Conservation (phyloP, 768 basidiomycete genomes). For the Butyriboletus loyo region DNA sequence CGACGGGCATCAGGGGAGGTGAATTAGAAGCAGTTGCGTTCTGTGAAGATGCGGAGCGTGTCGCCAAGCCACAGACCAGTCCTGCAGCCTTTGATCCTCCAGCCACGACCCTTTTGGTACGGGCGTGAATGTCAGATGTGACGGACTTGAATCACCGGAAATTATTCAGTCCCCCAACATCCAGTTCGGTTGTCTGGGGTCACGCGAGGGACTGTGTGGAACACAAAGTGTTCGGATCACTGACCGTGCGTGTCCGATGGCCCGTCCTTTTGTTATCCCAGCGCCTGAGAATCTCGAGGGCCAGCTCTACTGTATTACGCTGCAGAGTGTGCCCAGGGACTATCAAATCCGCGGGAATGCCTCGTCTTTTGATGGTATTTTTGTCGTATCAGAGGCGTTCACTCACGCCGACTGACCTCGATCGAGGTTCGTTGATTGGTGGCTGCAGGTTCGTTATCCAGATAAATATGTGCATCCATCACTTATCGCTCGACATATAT, state of each 20-base stretch:
- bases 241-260: constrained; percentile 8
- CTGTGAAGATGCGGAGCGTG: constrained; percentile 14
- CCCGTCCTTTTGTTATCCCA: background rate
- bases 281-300: constrained; percentile 10
- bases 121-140: constrained; percentile 2
- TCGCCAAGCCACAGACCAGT: constrained; percentile 7
- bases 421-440: constrained; percentile 8
- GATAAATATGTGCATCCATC: background rate
- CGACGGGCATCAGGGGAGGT: constrained; percentile 31
- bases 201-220: constrained; percentile 16
- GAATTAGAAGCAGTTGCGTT: constrained; percentile 23
- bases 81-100: constrained; percentile 22
- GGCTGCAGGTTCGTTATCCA: background rate
- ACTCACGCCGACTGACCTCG: background rate
- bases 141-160: constrained; percentile 16
- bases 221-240: background rate
- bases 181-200: constrained; percentile 19
- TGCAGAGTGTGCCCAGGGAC: constrained; percentile 3
- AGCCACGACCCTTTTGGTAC: constrained; percentile 19
- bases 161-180: constrained; percentile 18
- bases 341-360: constrained; percentile 23
- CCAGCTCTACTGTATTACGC: constrained; percentile 5
- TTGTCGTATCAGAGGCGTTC: constrained; percentile 1
- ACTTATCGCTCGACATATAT: background rate
- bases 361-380: background rate